These are phyloP conservation scores for Ensete ventricosum DNA, from an alignment of 176 grass and related monocot species.

Conservation along the genomic window DNA sequence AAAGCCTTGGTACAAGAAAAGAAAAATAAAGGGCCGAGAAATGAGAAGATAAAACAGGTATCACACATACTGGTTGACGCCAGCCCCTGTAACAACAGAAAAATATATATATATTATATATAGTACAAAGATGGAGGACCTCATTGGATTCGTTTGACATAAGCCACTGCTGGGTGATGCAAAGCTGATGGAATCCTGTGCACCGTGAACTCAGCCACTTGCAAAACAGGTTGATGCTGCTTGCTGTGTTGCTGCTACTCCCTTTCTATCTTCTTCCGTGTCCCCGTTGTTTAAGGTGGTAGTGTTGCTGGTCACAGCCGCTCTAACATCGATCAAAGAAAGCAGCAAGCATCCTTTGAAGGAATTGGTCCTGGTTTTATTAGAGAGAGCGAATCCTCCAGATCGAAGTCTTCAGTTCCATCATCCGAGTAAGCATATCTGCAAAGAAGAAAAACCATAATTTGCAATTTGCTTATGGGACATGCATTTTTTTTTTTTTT, in stretches of 20 bases:
- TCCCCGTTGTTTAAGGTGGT: conserved; percentile 35
- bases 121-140: not conserved
- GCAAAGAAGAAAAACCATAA: not conserved
- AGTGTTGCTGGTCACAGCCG: conserved; percentile 18
- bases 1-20: not conserved
- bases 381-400: conserved; percentile 69
- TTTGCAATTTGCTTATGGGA: not conserved
- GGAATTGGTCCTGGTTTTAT: conserved; percentile 72
- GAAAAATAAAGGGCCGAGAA: not conserved
- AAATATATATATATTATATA: too few relatives aligned
- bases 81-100: not conserved
- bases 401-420: conserved; percentile 71
- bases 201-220: not conserved
- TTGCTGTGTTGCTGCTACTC: conserved; percentile 29
- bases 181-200: not conserved
- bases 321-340: conserved; percentile 40
- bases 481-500: too few relatives aligned
- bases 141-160: not conserved
- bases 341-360: conserved; percentile 47
- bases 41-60: not conserved
- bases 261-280: conserved; percentile 81
- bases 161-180: not conserved
- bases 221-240: not conserved
- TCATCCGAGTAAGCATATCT: conserved; percentile 60
- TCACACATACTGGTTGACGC: not conserved